Evolutionary conservation across 768 basidiomycete genomes (phyloP).

Genomic region (Mycena olivaceomarginata): DNA sequence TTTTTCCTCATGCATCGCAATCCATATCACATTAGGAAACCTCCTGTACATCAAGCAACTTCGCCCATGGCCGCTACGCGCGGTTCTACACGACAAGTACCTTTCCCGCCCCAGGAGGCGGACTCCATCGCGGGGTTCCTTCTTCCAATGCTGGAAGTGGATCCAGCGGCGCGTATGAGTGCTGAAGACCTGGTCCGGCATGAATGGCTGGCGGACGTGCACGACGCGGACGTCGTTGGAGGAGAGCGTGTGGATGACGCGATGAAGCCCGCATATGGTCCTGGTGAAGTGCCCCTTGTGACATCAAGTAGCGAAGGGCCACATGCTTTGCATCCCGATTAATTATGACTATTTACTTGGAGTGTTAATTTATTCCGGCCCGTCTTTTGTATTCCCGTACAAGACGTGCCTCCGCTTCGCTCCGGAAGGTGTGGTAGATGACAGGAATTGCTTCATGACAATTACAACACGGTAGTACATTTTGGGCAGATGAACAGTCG

Average conservation of each 20-base stretch:
- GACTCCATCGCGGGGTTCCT: constrained; percentile 89
- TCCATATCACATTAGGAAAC: constrained; percentile 65
- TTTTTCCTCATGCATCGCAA: too few species aligned
- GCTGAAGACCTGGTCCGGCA: constrained; percentile 90
- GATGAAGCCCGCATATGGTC: constrained; percentile 87
- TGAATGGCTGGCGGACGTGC: constrained; percentile 87
- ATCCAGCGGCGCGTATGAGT: constrained; percentile 90
- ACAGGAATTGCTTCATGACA: too few species aligned
- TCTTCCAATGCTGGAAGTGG: constrained; percentile 92
- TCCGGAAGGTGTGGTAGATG: too few species aligned
- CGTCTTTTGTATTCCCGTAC: too few species aligned
- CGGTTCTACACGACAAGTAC: constrained; percentile 96
- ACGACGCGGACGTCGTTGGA: constrained; percentile 38
- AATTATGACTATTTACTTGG: too few species aligned
- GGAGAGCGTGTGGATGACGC: constrained; percentile 63
- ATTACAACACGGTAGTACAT: too few species aligned
- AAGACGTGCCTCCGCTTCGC: too few species aligned
- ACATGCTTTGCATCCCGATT: too few species aligned
- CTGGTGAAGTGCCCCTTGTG: too few species aligned
- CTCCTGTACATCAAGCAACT: constrained; percentile 96
- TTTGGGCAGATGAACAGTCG: too few species aligned
- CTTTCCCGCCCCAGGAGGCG: constrained; percentile 89
- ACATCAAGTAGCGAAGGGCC: too few species aligned
- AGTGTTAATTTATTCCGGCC: too few species aligned
- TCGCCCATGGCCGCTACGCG: constrained; percentile 90